A percentile compares a stretch with the other conserved stretches of the same genome.
phyloP scores from a whole-genome alignment of 257 asterid species.

The Jasminum sambac region DNA sequence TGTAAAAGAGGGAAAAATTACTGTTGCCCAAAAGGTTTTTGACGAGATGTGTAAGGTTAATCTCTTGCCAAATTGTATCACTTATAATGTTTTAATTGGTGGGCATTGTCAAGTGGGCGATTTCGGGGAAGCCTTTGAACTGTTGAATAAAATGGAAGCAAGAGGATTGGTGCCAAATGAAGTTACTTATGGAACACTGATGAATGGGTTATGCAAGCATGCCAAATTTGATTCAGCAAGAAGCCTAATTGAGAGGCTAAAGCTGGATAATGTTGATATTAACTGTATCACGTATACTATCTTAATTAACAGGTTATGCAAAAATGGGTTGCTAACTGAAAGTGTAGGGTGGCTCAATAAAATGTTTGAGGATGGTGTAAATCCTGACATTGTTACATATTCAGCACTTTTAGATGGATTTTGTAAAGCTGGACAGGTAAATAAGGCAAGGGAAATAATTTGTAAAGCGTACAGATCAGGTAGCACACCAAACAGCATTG shows the following conservation, averaged over 20 bases:
- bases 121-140: slow-evolving; percentile 55
- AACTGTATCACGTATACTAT: slow-evolving; percentile 56
- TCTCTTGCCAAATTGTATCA: slow-evolving; percentile 60
- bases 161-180: slow-evolving; percentile 61
- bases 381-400: slow-evolving; percentile 70
- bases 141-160: slow-evolving; percentile 61
- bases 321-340: slow-evolving; percentile 54
- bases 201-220: slow-evolving; percentile 77
- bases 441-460: slow-evolving; percentile 54
- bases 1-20: slow-evolving; percentile 73
- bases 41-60: slow-evolving; percentile 63
- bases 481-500: slow-evolving; percentile 46
- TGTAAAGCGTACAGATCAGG: slow-evolving; percentile 65
- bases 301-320: slow-evolving; percentile 65
- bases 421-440: slow-evolving; percentile 60
- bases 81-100: slow-evolving; percentile 71
- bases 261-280: slow-evolving; percentile 42
- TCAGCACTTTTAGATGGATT: slow-evolving; percentile 83
- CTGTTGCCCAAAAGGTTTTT: slow-evolving; percentile 57
- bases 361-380: slow-evolving; percentile 47
- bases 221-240: slow-evolving; percentile 64
- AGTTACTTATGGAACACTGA: slow-evolving; percentile 70
- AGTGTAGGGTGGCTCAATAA: slow-evolving; percentile 45
- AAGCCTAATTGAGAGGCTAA: slow-evolving; percentile 52
- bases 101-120: slow-evolving; percentile 71